phyloP scores from a whole-genome alignment of 1,139 yeast genomes.

The Suhomyces anneliseae region DNA sequence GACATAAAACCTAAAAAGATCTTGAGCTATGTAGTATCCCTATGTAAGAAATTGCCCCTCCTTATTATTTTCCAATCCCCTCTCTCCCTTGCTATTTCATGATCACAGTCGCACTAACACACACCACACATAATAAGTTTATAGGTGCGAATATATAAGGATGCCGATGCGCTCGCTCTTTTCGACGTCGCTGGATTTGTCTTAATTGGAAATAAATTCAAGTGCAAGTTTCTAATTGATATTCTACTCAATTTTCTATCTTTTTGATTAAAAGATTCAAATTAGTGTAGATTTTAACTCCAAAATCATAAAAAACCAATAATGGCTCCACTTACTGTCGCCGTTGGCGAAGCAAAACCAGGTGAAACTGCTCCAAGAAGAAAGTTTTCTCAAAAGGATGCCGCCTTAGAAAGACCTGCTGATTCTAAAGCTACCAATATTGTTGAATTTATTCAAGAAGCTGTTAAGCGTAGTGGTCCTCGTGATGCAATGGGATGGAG shows the following conservation, averaged over 20 bases:
- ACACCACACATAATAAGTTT: neutral
- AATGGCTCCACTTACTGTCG: slow-evolving; percentile 51
- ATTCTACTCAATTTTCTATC: neutral
- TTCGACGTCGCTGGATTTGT: slow-evolving; percentile 2
- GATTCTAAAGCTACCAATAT: slow-evolving; percentile 65
- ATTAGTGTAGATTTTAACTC: neutral
- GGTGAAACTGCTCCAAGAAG: slow-evolving; percentile 95
- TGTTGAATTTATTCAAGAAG: slow-evolving; percentile 67
- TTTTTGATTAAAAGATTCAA: neutral
- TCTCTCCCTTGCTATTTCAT: slow-evolving; percentile 6
- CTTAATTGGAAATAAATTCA: neutral
- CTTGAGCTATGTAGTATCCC: neutral
- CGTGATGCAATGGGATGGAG: slow-evolving; percentile 78
- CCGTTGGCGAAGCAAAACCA: slow-evolving; percentile 76
- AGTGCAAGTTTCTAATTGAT: neutral
- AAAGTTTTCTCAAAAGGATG: slow-evolving; percentile 60
- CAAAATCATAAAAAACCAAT: neutral
- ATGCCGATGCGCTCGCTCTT: slow-evolving; percentile 7
- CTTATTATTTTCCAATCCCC: slow-evolving; percentile 1
- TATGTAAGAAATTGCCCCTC: neutral
- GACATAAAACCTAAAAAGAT: neutral
- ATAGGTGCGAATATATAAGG: slow-evolving; percentile 5
- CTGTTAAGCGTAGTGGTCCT: slow-evolving; percentile 55
- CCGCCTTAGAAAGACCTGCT: slow-evolving; percentile 53
- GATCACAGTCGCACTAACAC: slow-evolving; percentile 8